Evolutionary conservation across 164 flowering plant species (phyloP).

Genomic region (Macadamia integrifolia): DNA sequence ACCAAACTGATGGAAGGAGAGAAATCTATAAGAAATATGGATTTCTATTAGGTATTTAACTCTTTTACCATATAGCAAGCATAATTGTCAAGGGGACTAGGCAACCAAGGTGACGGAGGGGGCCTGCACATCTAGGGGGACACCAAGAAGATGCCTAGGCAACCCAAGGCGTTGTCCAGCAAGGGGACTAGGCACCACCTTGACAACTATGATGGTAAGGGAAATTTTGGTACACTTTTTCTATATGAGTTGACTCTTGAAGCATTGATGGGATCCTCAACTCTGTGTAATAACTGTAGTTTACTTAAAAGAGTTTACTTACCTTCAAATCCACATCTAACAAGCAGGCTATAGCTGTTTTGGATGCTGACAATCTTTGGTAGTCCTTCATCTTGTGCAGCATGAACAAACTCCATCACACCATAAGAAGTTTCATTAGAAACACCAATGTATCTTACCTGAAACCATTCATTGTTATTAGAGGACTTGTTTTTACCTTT

Average conservation of each 20-base stretch:
- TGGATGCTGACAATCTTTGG: conserved; percentile 97
- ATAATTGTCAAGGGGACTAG: no score
- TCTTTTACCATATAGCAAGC: no score
- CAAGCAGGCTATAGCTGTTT: conserved; percentile 73
- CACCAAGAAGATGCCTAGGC: no score
- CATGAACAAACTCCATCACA: conserved; percentile 95
- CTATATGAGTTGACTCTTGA: not conserved
- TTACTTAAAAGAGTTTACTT: conserved; percentile 6
- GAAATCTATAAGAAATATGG: no score
- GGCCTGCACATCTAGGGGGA: no score
- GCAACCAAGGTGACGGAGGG: no score
- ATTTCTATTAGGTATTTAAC: no score
- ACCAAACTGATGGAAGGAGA: no score
- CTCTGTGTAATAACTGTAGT: not conserved
- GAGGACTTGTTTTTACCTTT: not conserved
- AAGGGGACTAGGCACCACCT: no score
- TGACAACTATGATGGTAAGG: not conserved
- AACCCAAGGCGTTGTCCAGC: no score
- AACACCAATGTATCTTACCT: conserved; percentile 92
- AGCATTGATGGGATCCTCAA: not conserved
- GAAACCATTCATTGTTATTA: conserved; percentile 9
- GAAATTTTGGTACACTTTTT: no score
- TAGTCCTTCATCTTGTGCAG: conserved; percentile 73
- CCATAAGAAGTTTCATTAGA: conserved; percentile 97
- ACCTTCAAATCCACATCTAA: conserved; percentile 73